Evolutionary conservation across 129 eudicot genomes (phyloP).

Genomic region (Glebionis coronaria): DNA sequence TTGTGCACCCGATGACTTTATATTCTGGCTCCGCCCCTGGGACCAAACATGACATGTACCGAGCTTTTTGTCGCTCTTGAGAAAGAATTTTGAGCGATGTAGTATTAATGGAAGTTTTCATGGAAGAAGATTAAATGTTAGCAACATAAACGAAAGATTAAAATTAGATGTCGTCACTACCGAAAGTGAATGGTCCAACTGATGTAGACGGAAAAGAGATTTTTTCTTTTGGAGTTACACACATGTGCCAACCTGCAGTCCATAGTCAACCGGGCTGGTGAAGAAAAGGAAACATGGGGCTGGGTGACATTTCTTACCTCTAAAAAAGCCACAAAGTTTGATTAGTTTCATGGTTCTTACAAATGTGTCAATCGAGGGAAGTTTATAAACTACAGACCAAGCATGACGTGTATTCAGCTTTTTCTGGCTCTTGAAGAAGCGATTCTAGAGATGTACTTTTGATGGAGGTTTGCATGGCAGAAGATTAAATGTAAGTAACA

Average conservation of each 20-base stretch:
- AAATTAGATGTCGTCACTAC: too few species aligned
- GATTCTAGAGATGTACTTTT: constrained; percentile 46
- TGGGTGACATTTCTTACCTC: constrained; percentile 75
- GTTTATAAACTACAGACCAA: constrained; percentile 31
- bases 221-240: constrained; percentile 44
- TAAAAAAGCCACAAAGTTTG: constrained; percentile 50
- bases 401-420: constrained; percentile 41
- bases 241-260: constrained; percentile 45
- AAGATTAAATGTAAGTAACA: too few species aligned
- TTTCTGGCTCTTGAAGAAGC: constrained; percentile 58
- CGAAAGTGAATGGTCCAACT: too few species aligned
- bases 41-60: too few species aligned
- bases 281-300: constrained; percentile 74
- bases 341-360: constrained; percentile 36
- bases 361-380: constrained; percentile 40
- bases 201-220: constrained; percentile 60
- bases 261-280: constrained; percentile 39
- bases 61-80: too few species aligned
- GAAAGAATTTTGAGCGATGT: too few species aligned
- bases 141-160: too few species aligned
- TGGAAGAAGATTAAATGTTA: too few species aligned
- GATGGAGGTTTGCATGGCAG: too few species aligned
- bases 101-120: too few species aligned
- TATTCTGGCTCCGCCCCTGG: too few species aligned
- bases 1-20: too few species aligned